Percentiles rank a stretch among this genome's conserved stretches.
Evolutionary conservation across 2,329 filamentous ascomycete genomes (phyloP).

Genomic region (Orbilia oligospora): DNA sequence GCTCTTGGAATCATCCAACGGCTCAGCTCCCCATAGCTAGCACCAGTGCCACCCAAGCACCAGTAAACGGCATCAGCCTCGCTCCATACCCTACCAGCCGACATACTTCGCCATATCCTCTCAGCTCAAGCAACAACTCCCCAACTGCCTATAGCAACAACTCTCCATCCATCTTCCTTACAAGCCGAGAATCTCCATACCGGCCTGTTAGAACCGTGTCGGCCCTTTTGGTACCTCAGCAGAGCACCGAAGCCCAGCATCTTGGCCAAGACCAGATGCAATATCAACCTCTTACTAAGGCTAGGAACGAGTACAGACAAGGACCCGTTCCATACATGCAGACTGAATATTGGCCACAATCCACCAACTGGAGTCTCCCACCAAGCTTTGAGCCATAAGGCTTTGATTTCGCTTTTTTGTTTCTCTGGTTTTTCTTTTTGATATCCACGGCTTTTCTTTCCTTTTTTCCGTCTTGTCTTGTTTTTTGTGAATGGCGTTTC

Average conservation of each 20-base stretch:
- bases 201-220: conserved; percentile 90
- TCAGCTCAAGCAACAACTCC: conserved; percentile 66
- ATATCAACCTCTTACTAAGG: conserved; percentile 77
- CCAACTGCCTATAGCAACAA: conserved; percentile 72
- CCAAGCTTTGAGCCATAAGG: conserved; percentile 45
- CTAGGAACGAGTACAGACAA: conserved; percentile 63
- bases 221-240: conserved; percentile 87
- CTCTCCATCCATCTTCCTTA: conserved; percentile 88
- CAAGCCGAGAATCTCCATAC: conserved; percentile 91
- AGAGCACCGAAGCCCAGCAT: conserved; percentile 79
- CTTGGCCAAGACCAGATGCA: conserved; percentile 81
- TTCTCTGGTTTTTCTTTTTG: too few species aligned
- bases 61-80: conserved; percentile 51
- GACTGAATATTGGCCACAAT: conserved; percentile 63
- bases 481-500: conserved; percentile 35
- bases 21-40: conserved; percentile 64
- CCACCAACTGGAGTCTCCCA: conserved; percentile 41
- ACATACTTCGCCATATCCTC: conserved; percentile 62
- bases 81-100: conserved; percentile 59
- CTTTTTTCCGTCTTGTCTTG: background rate
- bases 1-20: conserved; percentile 64
- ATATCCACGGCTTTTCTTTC: conserved; percentile 14
- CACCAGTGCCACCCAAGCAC: conserved; percentile 65
- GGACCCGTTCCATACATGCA: conserved; percentile 64
- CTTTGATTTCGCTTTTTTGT: conserved; percentile 11